Percentiles rank a stretch among this genome's conserved stretches.
phyloP scores from a whole-genome alignment of 2,329 filamentous ascomycete species.

The Penicillium brasilianum region DNA sequence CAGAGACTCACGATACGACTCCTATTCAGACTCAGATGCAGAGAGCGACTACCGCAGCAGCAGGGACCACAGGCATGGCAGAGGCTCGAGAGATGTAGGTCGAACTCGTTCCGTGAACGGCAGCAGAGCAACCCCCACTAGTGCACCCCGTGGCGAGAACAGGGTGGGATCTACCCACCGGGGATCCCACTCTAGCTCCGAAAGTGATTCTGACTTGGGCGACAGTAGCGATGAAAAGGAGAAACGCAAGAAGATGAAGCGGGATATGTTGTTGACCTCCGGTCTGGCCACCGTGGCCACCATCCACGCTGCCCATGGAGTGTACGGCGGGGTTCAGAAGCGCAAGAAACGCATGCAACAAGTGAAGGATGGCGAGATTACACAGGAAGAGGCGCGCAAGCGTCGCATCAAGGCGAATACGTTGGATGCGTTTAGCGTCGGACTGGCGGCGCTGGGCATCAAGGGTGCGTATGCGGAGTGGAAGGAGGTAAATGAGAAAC shows the following conservation, averaged over 20 bases:
- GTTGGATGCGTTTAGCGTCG: constrained; percentile 68
- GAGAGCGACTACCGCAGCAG: constrained; percentile 41
- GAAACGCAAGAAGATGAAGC: constrained; percentile 66
- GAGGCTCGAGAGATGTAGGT: constrained; percentile 53
- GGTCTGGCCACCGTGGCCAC: constrained; percentile 71
- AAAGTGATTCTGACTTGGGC: constrained; percentile 58
- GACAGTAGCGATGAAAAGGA: constrained; percentile 68
- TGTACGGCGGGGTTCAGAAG: constrained; percentile 68
- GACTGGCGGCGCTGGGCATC: constrained; percentile 70
- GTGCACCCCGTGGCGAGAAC: constrained; percentile 27
- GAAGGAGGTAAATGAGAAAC: constrained; percentile 69
- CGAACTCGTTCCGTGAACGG: constrained; percentile 37
- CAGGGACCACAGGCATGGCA: constrained; percentile 38
- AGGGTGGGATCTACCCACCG: constrained; percentile 15
- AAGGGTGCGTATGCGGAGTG: constrained; percentile 69
- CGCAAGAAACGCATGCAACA: constrained; percentile 64
- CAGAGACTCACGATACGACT: constrained; percentile 39
- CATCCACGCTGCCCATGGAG: constrained; percentile 69
- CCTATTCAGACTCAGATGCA: constrained; percentile 49
- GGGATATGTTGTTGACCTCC: constrained; percentile 69
- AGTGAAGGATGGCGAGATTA: constrained; percentile 68
- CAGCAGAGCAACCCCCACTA: constrained; percentile 30
- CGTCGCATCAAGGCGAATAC: constrained; percentile 67
- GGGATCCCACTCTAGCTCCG: constrained; percentile 27
- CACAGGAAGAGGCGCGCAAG: constrained; percentile 65